Conservation (phyloP, 345 rosid genomes). For the Trapa bicornis region DNA sequence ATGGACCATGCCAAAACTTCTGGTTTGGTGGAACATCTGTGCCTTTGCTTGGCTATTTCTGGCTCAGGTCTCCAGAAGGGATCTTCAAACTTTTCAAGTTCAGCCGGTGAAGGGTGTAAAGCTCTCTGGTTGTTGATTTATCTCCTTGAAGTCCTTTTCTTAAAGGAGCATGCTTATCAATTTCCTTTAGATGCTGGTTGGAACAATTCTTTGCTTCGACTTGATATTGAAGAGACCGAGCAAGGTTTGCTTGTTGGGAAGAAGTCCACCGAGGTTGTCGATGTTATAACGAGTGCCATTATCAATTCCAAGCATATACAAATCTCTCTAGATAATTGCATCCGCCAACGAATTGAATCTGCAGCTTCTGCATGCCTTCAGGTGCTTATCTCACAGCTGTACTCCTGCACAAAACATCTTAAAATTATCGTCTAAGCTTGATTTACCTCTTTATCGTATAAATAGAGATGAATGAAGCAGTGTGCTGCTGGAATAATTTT, state of each 20-base stretch:
- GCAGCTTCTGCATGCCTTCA: conserved; percentile 52
- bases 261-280: conserved; percentile 53
- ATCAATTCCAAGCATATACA: conserved; percentile 75
- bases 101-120: conserved; percentile 71
- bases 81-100: conserved; percentile 62
- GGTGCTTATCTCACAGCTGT: conserved; percentile 28
- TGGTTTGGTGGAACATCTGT: conserved; percentile 63
- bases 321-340: conserved; percentile 59
- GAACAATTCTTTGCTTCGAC: conserved; percentile 36
- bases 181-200: conserved; percentile 62
- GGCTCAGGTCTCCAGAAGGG: conserved; percentile 71
- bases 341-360: conserved; percentile 69
- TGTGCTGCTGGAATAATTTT: not conserved
- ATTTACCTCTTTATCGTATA: no score
- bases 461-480: not conserved
- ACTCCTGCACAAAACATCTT: not conserved
- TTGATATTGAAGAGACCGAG: conserved; percentile 50
- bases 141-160: conserved; percentile 43
- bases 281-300: conserved; percentile 59
- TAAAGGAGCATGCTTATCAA: conserved; percentile 29
- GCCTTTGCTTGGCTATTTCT: conserved; percentile 69
- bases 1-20: conserved; percentile 71
- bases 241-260: conserved; percentile 37
- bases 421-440: no score
- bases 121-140: conserved; percentile 71